Base-by-base conservation (phyloP, 768 basidiomycete genomes). In the Hydnomerulius pinastri region DNA sequence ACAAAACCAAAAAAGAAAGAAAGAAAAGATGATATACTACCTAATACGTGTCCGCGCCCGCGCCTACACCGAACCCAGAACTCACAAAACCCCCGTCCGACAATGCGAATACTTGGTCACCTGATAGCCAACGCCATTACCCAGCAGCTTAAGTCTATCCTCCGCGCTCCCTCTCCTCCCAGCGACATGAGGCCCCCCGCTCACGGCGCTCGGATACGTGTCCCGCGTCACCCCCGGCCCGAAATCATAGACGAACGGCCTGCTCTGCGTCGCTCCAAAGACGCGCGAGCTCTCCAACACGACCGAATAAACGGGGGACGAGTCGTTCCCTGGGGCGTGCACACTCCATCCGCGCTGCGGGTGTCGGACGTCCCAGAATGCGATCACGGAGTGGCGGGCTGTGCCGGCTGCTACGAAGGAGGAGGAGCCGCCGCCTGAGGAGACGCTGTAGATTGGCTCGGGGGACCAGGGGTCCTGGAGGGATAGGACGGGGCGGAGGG, bases 161-260 rank as follows among this genome's bases (percentile, higher is more conserved):
- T 49, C 54, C 32, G 24, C 9, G 23, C 18, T 29, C 37, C 64
- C n/a, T 46, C 60, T 50, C 51, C 64, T 51, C 21, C 52, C 33
- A 3, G 30, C 13, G 8, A n/a, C 17, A n/a, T 66, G 62, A 18
- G 71, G 65, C 20, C 65, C 65, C 28, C 48, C 43, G 36, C 48
- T 25, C 48, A 60, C 23, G 33, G 54, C 6, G 27, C 74, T 39
- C n/a, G 55, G 77, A 54, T 87, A 89, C 8, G 86, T 86, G 40
- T 75, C 72, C 27, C 67, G 63, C 2, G 68, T 74, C 12, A 85
- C 78, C 9, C 78, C 81, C 7, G 83, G 81, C 7, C 88, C 88
- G 58, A 93, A 92, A 66, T 92, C 90, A 45, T 84, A 82, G 11
- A 90, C 82, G 62, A 90, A 92, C 6, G 87, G 80, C 37, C 90